A percentile compares a stretch with the other conserved stretches of the same genome.
phyloP scores from a whole-genome alignment of 257 asterid species.

The Jaltomata sinuosa region DNA sequence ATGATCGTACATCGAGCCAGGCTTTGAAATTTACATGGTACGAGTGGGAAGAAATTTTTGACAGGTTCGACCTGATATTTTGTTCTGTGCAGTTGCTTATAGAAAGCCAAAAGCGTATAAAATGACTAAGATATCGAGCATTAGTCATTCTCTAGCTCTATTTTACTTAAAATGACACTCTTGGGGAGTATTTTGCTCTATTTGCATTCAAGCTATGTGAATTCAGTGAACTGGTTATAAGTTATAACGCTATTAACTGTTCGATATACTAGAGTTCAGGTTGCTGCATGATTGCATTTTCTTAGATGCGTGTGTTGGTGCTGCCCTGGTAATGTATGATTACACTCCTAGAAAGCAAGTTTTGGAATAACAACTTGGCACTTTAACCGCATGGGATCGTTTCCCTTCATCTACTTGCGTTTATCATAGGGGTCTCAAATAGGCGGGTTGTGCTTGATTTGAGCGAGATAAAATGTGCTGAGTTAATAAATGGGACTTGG shows the following conservation, averaged over 20 bases:
- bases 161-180: background rate
- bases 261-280: background rate
- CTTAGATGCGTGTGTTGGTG: background rate
- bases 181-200: background rate
- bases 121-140: background rate
- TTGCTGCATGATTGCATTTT: background rate
- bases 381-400: background rate
- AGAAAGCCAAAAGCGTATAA: background rate
- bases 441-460: too few relatives aligned
- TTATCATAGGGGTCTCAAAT: too few relatives aligned
- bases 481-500: too few relatives aligned
- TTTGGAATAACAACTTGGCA: background rate
- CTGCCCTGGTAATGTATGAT: background rate
- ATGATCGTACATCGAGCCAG: background rate
- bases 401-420: background rate
- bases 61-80: background rate
- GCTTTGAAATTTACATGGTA: background rate
- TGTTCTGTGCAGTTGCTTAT: background rate
- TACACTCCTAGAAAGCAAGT: background rate
- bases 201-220: background rate
- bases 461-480: too few relatives aligned
- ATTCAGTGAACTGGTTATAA: background rate
- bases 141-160: background rate
- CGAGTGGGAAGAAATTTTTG: background rate
- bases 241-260: background rate